Evolutionary conservation across 345 rosid species (phyloP).

Genomic region (Tarenaya hassleriana): DNA sequence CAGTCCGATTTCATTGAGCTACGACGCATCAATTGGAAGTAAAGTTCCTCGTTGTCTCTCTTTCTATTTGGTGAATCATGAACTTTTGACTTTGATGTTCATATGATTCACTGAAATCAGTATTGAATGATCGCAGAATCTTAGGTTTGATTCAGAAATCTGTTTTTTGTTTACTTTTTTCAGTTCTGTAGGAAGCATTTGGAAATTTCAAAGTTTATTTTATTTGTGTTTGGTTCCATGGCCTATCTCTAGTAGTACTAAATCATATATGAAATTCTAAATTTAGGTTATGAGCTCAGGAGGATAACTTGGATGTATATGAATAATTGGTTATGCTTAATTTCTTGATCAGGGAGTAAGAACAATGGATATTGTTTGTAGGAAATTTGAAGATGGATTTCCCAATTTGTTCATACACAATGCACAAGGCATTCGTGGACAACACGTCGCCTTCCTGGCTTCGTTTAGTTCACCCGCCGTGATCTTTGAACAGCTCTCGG

Average conservation of each 20-base stretch:
- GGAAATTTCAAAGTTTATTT: neutral
- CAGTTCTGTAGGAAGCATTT: neutral
- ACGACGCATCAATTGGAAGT: slow-evolving; percentile 86
- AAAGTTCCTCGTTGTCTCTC: neutral
- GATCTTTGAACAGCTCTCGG: slow-evolving; percentile 91
- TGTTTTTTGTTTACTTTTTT: neutral
- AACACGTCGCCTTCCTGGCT: slow-evolving; percentile 87
- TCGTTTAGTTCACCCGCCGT: slow-evolving; percentile 85
- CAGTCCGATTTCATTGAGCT: slow-evolving; percentile 80
- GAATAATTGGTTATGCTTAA: neutral
- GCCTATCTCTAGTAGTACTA: neutral
- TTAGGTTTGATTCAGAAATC: neutral
- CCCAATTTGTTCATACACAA: slow-evolving; percentile 90
- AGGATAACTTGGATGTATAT: slow-evolving; percentile 1
- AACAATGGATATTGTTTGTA: slow-evolving; percentile 17
- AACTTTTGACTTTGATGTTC: neutral
- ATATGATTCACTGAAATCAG: neutral
- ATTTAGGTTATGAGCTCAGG: neutral
- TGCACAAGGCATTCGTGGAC: slow-evolving; percentile 91
- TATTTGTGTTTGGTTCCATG: slow-evolving; percentile 2
- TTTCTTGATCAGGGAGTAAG: slow-evolving; percentile 1
- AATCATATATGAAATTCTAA: neutral
- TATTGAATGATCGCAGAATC: slow-evolving; percentile 1
- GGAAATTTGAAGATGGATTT: slow-evolving; percentile 91
- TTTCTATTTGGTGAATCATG: neutral